Evolutionary conservation across 768 basidiomycete species (phyloP).

Genomic region (Lactarius evosmus): DNA sequence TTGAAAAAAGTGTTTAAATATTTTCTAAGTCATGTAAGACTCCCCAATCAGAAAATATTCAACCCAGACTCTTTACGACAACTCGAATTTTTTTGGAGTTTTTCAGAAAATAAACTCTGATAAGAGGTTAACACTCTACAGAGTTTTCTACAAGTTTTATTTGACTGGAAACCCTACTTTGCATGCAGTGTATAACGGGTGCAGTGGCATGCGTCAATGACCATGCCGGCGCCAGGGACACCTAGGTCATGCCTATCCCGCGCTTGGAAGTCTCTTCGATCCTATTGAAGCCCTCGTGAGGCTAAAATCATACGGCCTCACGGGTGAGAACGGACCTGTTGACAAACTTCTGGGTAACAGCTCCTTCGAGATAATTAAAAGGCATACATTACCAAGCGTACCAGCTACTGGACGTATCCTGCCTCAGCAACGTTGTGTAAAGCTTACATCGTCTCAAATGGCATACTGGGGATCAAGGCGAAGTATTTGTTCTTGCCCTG

Average conservation of each 20-base stretch:
- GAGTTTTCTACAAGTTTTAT: no score
- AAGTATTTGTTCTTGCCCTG: not conserved
- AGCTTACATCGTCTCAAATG: conserved; percentile 37
- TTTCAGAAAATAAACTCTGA: no score
- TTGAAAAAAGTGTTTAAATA: no score
- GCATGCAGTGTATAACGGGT: no score
- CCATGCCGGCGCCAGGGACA: conserved; percentile 39
- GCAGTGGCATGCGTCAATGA: no score
- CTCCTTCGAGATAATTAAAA: not conserved
- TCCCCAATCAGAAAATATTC: no score
- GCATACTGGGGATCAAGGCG: no score
- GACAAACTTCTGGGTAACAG: conserved; percentile 15
- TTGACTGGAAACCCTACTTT: no score
- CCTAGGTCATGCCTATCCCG: conserved; percentile 42
- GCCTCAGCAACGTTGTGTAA: conserved; percentile 41
- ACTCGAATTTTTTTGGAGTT: no score
- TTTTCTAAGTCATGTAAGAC: no score
- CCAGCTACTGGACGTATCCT: conserved; percentile 36
- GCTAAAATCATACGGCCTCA: not conserved
- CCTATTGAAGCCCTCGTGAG: conserved; percentile 25
- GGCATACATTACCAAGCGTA: conserved; percentile 33
- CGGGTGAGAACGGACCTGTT: conserved; percentile 11
- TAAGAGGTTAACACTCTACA: no score
- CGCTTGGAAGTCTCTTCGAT: conserved; percentile 42
- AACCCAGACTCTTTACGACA: no score